Evolutionary conservation across 1,284 basidiomycete species (phyloP).

Genomic region (Irpex rosettiformis): DNA sequence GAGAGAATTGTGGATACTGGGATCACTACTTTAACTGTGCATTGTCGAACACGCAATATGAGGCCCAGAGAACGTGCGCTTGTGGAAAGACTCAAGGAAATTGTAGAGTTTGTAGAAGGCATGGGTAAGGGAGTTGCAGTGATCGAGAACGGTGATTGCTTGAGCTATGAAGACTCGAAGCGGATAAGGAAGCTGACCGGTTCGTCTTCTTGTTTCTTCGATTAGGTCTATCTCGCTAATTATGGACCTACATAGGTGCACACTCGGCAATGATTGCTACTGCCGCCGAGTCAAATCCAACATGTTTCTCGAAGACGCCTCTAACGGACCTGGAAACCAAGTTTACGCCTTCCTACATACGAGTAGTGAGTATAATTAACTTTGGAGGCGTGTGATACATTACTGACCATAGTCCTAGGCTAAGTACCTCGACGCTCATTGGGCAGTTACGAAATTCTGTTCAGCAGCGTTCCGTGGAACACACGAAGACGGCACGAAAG

Average conservation of each 20-base stretch:
- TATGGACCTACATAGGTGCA: constrained; percentile 50
- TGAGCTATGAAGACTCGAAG: constrained; percentile 75
- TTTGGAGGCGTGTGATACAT: not conserved
- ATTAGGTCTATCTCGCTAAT: not conserved
- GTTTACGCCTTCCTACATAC: constrained; percentile 75
- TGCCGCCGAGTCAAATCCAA: constrained; percentile 90
- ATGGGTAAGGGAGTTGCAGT: constrained; percentile 78
- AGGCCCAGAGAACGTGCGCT: constrained; percentile 80
- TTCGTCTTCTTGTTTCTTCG: constrained; percentile 20
- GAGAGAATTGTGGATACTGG: constrained; percentile 86
- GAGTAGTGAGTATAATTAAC: constrained; percentile 52
- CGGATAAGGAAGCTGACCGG: constrained; percentile 76
- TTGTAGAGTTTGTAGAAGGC: constrained; percentile 76
- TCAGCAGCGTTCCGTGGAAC: constrained; percentile 73
- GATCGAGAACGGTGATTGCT: constrained; percentile 93
- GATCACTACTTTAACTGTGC: constrained; percentile 88
- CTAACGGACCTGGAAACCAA: constrained; percentile 67
- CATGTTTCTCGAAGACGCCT: constrained; percentile 76
- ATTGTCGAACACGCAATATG: constrained; percentile 95
- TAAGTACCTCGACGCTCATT: constrained; percentile 73
- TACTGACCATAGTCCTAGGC: not conserved
- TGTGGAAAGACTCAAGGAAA: constrained; percentile 77
- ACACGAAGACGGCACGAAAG: constrained; percentile 52
- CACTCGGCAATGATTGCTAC: constrained; percentile 95
- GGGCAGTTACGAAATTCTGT: constrained; percentile 91